Percentiles rank a stretch among this genome's conserved stretches.
phyloP scores from a whole-genome alignment of 306 rosid species.

The Medicago truncatula region MtrunA17r5.0-ANR NC_053048.1:48129501-48130000 shows the following conservation, averaged over 20 bases:
- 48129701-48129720: too few species aligned
- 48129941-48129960: conserved; percentile 37
- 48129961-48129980: conserved; percentile 35
- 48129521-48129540: too few species aligned
- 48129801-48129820: conserved; percentile 30
- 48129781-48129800: conserved; percentile 37
- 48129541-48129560: too few species aligned
- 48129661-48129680: neutral
- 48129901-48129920: conserved; percentile 44
- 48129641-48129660: too few species aligned
- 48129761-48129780: conserved; percentile 21
- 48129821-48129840: conserved; percentile 39
- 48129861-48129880: conserved; percentile 21
- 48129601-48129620: too few species aligned
- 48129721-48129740: too few species aligned
- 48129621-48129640: too few species aligned
- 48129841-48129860: conserved; percentile 34
- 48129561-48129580: too few species aligned
- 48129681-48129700: neutral
- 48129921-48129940: conserved; percentile 28
- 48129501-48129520: too few species aligned
- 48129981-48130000: conserved; percentile 41
- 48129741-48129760: conserved; percentile 16
- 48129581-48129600: too few species aligned
- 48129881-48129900: conserved; percentile 34